phyloP scores from a whole-genome alignment of 2,329 filamentous ascomycete genomes.

The Cladosporium sp. region DNA sequence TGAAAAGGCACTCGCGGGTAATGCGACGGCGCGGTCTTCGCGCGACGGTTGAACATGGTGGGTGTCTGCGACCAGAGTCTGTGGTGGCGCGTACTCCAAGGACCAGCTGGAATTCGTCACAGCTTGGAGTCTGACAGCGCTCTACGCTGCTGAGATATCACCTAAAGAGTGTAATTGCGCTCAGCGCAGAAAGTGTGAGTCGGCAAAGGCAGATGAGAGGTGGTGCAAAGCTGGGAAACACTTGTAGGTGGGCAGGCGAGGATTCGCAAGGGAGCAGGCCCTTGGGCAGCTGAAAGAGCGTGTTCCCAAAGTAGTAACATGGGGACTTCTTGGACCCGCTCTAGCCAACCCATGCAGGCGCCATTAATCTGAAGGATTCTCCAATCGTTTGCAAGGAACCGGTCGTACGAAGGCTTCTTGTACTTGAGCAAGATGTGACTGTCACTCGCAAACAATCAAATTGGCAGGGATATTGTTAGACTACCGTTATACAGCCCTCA shows the following conservation, averaged over 20 bases:
- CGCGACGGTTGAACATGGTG: slow-evolving; percentile 16
- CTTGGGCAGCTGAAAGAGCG: slow-evolving; percentile 1
- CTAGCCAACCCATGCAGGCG: neutral
- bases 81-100: neutral
- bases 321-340: neutral
- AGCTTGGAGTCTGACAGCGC: neutral
- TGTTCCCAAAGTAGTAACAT: neutral
- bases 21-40: slow-evolving; percentile 37
- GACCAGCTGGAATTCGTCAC: neutral
- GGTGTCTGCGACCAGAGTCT: neutral
- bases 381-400: neutral
- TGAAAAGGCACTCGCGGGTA: slow-evolving; percentile 45
- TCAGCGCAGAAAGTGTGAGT: slow-evolving; percentile 11
- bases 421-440: too few relatives aligned
- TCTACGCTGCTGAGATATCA: neutral
- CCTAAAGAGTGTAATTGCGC: slow-evolving; percentile 14
- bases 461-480: too few relatives aligned
- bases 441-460: too few relatives aligned
- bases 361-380: slow-evolving; percentile 1
- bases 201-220: neutral
- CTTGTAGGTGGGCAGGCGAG: neutral
- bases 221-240: neutral
- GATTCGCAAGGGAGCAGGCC: neutral
- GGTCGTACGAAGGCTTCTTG: neutral
- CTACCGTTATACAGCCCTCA: too few relatives aligned